These are phyloP conservation scores for Aspergillus spinulosporus DNA, from an alignment of 2,329 filamentous ascomycete species.

Conservation along the genomic window DNA sequence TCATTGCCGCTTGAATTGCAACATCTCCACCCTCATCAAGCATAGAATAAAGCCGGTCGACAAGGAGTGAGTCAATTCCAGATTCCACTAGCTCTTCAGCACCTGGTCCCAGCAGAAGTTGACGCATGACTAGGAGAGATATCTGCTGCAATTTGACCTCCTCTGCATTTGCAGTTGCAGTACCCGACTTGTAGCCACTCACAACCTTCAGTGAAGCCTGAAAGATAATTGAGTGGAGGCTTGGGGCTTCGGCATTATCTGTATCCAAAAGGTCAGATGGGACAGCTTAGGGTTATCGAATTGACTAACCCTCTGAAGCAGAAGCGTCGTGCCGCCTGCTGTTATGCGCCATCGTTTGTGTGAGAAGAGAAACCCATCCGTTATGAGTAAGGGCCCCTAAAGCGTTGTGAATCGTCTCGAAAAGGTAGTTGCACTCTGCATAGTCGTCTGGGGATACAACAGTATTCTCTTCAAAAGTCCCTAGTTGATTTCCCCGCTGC, in stretches of 20 bases:
- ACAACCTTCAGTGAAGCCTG: constrained; percentile 34
- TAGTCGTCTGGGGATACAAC: constrained; percentile 62
- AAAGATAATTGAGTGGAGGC: constrained; percentile 37
- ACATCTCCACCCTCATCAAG: constrained; percentile 61
- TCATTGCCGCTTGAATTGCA: constrained; percentile 72
- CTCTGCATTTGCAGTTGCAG: constrained; percentile 45
- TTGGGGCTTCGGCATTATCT: constrained; percentile 32
- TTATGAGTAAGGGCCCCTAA: constrained; percentile 67
- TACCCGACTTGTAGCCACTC: constrained; percentile 21
- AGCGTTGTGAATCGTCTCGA: constrained; percentile 72
- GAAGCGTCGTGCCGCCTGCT: constrained; percentile 48
- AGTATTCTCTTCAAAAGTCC: constrained; percentile 42
- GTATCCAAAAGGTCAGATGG: not conserved
- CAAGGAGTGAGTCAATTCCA: constrained; percentile 69
- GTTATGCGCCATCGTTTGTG: constrained; percentile 56
- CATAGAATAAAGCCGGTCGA: constrained; percentile 65
- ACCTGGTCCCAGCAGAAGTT: constrained; percentile 42
- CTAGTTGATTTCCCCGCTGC: constrained; percentile 24
- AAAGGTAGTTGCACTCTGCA: constrained; percentile 74
- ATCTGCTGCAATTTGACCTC: constrained; percentile 69
- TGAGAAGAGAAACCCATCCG: constrained; percentile 70
- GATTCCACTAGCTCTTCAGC: constrained; percentile 41
- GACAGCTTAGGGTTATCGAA: not conserved
- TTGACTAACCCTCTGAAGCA: constrained; percentile 51
- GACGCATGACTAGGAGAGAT: constrained; percentile 65